Percentiles rank a stretch among this genome's conserved stretches.
phyloP scores from a whole-genome alignment of 2,329 filamentous ascomycete species.

The Diaporthe vaccinii region DNA sequence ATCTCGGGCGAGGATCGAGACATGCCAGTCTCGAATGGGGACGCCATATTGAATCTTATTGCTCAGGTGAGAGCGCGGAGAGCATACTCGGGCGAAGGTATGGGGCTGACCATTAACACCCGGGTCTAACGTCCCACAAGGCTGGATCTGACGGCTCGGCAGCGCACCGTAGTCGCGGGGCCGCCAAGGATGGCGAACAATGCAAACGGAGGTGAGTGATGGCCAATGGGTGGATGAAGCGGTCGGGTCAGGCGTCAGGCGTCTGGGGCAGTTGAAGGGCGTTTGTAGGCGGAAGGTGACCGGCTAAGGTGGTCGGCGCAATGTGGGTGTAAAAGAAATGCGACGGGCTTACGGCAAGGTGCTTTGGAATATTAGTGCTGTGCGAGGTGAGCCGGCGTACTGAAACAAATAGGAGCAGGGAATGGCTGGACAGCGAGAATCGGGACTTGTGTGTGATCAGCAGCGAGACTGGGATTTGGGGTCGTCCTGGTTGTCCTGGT shows the following conservation, averaged over 20 bases:
- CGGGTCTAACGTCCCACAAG: slow-evolving; percentile 13
- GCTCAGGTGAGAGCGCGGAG: slow-evolving; percentile 18
- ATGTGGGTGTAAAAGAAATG: slow-evolving; percentile 26
- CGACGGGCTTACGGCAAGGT: slow-evolving; percentile 36
- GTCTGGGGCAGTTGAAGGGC: slow-evolving; percentile 10
- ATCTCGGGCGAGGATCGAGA: slow-evolving; percentile 37
- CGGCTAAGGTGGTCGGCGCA: slow-evolving; percentile 27
- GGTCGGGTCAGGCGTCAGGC: slow-evolving; percentile 23
- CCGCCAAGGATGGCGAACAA: slow-evolving; percentile 24
- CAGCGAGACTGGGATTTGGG: slow-evolving; percentile 20
- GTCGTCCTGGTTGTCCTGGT: slow-evolving; percentile 8
- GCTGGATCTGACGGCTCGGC: slow-evolving; percentile 30
- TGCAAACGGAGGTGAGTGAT: slow-evolving; percentile 6
- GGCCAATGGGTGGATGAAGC: slow-evolving; percentile 16
- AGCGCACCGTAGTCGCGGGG: slow-evolving; percentile 35
- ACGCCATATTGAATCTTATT: slow-evolving; percentile 39
- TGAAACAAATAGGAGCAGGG: slow-evolving; percentile 37
- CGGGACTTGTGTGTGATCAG: slow-evolving; percentile 37
- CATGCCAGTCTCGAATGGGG: slow-evolving; percentile 35
- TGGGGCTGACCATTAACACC: slow-evolving; percentile 32
- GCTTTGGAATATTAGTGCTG: slow-evolving; percentile 38
- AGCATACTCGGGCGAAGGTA: slow-evolving; percentile 30
- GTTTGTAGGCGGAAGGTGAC: slow-evolving; percentile 8
- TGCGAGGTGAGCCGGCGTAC: slow-evolving; percentile 14
- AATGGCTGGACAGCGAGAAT: slow-evolving; percentile 2